Base-by-base conservation (phyloP, 768 basidiomycete species). In the Boletus eberwhitei region DNA sequence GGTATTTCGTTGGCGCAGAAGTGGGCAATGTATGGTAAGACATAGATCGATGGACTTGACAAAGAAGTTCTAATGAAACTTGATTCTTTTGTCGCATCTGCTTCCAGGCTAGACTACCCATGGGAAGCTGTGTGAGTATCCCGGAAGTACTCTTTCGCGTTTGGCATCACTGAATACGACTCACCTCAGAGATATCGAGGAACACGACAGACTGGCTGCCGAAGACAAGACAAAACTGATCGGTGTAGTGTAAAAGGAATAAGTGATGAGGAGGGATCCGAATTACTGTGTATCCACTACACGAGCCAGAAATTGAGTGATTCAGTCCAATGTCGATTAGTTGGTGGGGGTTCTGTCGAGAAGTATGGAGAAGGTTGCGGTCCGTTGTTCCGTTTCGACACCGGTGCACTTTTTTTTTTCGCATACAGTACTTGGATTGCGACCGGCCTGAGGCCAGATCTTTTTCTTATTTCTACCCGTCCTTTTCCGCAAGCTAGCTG, bases 1-100 rank as follows among this genome's bases (percentile, higher is more conserved):
- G 84, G 40, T 98, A 97, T 73, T 98, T 85, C 62, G 78, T 84
- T 21, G 93, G 94, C 19, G 84, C 79, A 38, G 90, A 95, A 55
- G 80, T 88, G 17, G 79, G 71, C 16, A 81, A 90, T 68, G 64
- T 88, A 47, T 90, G 89, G 89, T 87, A 67, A 73, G 85, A 70
- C 45, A 29, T 48, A n/a, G 16, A 26, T 49, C 12, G 37, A 55
- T 36, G 26, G 21, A 24, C 17, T 46, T 49, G 26, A 31, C 26
- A 43, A 58, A 26, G 42, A 42, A 46, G 26, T 46, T 51, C 60
- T 69, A 50, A 72, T 55, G 12, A 19, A 29, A 24, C 8, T 24
- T 54, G 45, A 35, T 47, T 35, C 39, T 52, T 36, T 49, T 22
- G 45, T 26, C 48, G 52, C 35, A 17, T 62, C 26, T 57, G 36